Evolutionary conservation across 371 early-diverging fungal genomes (phyloP), one percentile per base, ranked within the genome.

Genomic region (Mucor irregularis): DNA sequence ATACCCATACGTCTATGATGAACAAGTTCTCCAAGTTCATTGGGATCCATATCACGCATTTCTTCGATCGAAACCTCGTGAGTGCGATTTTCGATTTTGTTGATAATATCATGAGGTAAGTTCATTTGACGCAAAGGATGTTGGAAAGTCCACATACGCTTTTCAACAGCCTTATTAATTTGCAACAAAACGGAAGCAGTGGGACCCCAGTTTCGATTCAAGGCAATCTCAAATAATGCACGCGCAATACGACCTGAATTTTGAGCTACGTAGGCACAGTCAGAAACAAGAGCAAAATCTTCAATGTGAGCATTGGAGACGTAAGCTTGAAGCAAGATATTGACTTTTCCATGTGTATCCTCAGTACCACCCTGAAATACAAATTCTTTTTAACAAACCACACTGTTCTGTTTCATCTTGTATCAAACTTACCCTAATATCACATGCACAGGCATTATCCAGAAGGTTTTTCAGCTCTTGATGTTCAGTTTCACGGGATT

Each of bases 61-160:
- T 86, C 84, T 58, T 92, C 90, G 29, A 85, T 80, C 2, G 74
- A 62, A 1, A 79, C 79, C 46, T 72, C 72, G 17, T 86, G 74
- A 5, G 74, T 69, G 2, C 84, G 71, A 16, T 62, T 68, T 62
- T 94, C 91, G 29, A 97, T 65, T 54, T 92, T 92, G 44, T 78
- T 65, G 42, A 92, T 70, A 16, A 95, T 84, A 8, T 91, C 93
- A 10, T 56, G 62, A 0, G 94, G 89, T 0, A 95, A 62, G 0
- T 78, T 86, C 78, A 96, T 93, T 66, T 97, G 98, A 8, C 79
- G 70, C 16, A 98, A 71, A 0, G 97, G 95, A 61, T 95, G 94
- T 65, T 97, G 95, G 61, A 91, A 95, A 3, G 92, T 85, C 99
- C 99, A 98, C 90, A 96, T 89, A 21, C 87, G 84, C 52, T 85